These are phyloP conservation scores for Candida saitoana DNA, from an alignment of 805 yeast species.

Conservation along the genomic window DNA sequence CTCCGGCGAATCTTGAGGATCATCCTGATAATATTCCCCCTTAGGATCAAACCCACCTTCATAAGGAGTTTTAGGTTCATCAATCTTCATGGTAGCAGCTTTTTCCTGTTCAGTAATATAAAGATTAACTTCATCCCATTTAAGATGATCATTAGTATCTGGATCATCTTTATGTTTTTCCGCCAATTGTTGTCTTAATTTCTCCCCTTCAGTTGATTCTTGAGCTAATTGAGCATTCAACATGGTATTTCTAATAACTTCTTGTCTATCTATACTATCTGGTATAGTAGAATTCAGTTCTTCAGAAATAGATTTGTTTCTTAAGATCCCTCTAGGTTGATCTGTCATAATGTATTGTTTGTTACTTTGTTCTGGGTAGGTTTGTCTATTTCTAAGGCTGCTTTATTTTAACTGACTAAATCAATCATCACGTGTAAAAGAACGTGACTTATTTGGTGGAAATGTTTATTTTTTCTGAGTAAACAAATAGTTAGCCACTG, in stretches of 20 bases:
- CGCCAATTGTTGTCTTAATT: slow-evolving; percentile 44
- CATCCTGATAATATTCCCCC: slow-evolving; percentile 73
- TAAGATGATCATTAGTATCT: slow-evolving; percentile 39
- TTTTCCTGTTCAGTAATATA: slow-evolving; percentile 69
- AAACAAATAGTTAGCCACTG: too few species aligned
- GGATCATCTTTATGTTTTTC: slow-evolving; percentile 12
- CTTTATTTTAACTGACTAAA: too few species aligned
- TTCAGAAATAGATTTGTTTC: slow-evolving; percentile 41
- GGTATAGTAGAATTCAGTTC: slow-evolving; percentile 15
- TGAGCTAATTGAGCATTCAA: slow-evolving; percentile 57
- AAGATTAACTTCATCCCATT: slow-evolving; percentile 84
- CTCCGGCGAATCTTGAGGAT: slow-evolving; percentile 46
- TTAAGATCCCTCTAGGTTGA: slow-evolving; percentile 45
- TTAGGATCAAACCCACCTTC: slow-evolving; percentile 83
- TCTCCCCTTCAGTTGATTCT: slow-evolving; percentile 40
- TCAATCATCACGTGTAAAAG: too few species aligned
- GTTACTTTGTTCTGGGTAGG: too few species aligned
- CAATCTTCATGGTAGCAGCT: slow-evolving; percentile 73
- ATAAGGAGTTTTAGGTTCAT: slow-evolving; percentile 94
- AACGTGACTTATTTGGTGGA: too few species aligned
- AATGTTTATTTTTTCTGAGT: too few species aligned
- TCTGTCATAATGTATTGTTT: too few species aligned
- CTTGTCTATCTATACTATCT: slow-evolving; percentile 51
- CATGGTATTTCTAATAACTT: slow-evolving; percentile 76
- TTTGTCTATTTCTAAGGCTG: too few species aligned